Percentiles rank a stretch among this genome's conserved stretches.
Evolutionary conservation across 2,329 filamentous ascomycete genomes (phyloP).

Genomic region (Tothia fuscella): DNA sequence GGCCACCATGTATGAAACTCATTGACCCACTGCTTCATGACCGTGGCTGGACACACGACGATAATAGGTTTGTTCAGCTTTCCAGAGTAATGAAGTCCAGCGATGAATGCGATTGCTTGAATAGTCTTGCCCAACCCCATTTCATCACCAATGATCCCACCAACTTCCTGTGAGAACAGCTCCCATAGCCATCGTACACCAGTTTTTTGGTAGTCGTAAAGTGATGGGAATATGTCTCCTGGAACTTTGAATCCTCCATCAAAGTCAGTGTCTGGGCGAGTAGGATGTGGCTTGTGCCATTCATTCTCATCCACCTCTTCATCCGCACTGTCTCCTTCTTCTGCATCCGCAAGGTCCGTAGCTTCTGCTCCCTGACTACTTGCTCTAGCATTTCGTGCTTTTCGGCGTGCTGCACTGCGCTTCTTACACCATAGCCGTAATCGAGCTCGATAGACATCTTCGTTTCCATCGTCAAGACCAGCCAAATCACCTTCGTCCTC

Average conservation of each 20-base stretch:
- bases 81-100: slow-evolving; percentile 83
- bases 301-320: slow-evolving; percentile 39
- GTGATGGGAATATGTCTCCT: slow-evolving; percentile 80
- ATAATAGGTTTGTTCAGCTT: slow-evolving; percentile 76
- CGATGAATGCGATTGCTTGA: slow-evolving; percentile 69
- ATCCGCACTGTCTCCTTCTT: slow-evolving; percentile 22
- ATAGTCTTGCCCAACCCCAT: slow-evolving; percentile 98
- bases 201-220: slow-evolving; percentile 96
- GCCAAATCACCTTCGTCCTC: slow-evolving; percentile 36
- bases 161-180: slow-evolving; percentile 76
- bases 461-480: slow-evolving; percentile 78
- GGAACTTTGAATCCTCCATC: slow-evolving; percentile 69
- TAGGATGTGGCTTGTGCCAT: slow-evolving; percentile 80
- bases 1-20: slow-evolving; percentile 99
- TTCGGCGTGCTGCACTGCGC: slow-evolving; percentile 47
- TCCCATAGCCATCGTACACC: slow-evolving; percentile 95
- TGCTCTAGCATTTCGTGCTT: slow-evolving; percentile 18
- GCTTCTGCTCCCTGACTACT: slow-evolving; percentile 21
- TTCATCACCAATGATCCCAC: slow-evolving; percentile 91
- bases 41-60: slow-evolving; percentile 84
- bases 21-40: slow-evolving; percentile 95
- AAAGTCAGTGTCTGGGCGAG: slow-evolving; percentile 61
- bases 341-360: slow-evolving; percentile 12
- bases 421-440: slow-evolving; percentile 62
- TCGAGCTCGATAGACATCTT: slow-evolving; percentile 64